Evolutionary conservation across 2,329 filamentous ascomycete genomes (phyloP), one percentile per base, ranked within the genome.

Genomic region (Cordyceps tenuipes): DNA sequence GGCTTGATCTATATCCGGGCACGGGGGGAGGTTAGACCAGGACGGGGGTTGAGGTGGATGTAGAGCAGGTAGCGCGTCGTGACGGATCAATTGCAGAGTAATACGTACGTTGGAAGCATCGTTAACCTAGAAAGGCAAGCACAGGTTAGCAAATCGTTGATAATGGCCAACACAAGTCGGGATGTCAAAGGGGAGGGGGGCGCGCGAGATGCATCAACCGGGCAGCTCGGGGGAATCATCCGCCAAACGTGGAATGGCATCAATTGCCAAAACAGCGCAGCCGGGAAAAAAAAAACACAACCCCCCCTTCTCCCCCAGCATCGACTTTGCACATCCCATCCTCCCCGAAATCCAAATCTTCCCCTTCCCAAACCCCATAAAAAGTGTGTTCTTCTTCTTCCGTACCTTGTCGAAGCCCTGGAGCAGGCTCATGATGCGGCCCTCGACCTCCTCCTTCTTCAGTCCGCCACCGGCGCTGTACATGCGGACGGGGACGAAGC

Each of bases 371-470:
- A 29, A 29, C 29, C 23, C 23, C 23, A 29, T 3, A 5, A 29
- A 3, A 29, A 29, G 29, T 29, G n/a, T n/a, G n/a, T n/a, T n/a
- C n/a, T 23, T 23, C 4, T 51, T 21, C 8, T 7, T 52, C 41
- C 71, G 66, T 64, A 76, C 74, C 89, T 99, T 99, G 81, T 99
- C 94, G 75, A 97, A 99, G 75, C 92, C 93, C 79, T 91, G 88
- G 76, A 99, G 77, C 70, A 99, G 81, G 76, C 91, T 89, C 75
- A 96, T 83, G 82, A 97, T 97, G 73, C 93, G 86, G 63, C 90
- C 90, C 79, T 95, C 88, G 61, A 96, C 89, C 79, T 96, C 91
- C 61, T 86, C 81, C 81, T 91, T 88, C 70, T 84, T 82, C 66
- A 97, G 84, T 67, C 87, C 86, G 65, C 87, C 84, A 62, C 83